Percentiles rank a stretch among this genome's conserved stretches.
Conservation (phyloP, 352 stramenopile species). For the Pythium phragmiticola region DNA sequence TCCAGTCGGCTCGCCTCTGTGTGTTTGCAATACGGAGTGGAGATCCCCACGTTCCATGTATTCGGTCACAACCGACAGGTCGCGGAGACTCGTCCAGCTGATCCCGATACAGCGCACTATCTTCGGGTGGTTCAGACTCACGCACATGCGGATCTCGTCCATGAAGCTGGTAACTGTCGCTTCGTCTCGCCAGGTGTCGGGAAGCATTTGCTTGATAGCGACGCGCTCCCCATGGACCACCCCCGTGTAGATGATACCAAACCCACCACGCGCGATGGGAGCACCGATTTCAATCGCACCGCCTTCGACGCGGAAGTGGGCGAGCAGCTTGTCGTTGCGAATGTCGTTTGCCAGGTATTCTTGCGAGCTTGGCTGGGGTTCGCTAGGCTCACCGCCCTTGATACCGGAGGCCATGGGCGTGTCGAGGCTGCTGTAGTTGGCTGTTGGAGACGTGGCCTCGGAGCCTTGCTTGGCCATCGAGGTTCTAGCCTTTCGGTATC, state of each 20-base stretch:
- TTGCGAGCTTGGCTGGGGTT: not conserved
- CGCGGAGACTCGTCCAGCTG: constrained; percentile 26
- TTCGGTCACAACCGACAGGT: constrained; percentile 32
- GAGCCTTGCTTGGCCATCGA: not conserved
- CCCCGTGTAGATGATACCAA: constrained; percentile 14
- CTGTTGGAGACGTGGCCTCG: not conserved
- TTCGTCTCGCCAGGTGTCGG: constrained; percentile 22
- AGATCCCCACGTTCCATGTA: constrained; percentile 31
- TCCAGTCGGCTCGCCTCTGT: not conserved
- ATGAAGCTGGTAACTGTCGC: constrained; percentile 26
- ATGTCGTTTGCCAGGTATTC: constrained; percentile 9
- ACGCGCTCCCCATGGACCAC: not conserved
- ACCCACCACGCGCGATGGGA: constrained; percentile 11
- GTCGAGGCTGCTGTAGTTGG: not conserved
- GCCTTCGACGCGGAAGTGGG: constrained; percentile 6
- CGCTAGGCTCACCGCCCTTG: not conserved
- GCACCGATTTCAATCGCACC: not conserved
- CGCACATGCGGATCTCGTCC: constrained; percentile 36
- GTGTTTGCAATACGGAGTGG: constrained; percentile 3
- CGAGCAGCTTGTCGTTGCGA: constrained; percentile 5
- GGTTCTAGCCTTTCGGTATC: not conserved
- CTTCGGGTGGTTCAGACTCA: constrained; percentile 32
- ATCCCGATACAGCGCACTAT: constrained; percentile 32
- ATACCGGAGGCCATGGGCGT: not conserved
- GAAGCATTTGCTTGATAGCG: constrained; percentile 21